These are phyloP conservation scores for Phylloporus sp. DNA, from an alignment of 768 basidiomycete genomes.

Conservation along the genomic window DNA sequence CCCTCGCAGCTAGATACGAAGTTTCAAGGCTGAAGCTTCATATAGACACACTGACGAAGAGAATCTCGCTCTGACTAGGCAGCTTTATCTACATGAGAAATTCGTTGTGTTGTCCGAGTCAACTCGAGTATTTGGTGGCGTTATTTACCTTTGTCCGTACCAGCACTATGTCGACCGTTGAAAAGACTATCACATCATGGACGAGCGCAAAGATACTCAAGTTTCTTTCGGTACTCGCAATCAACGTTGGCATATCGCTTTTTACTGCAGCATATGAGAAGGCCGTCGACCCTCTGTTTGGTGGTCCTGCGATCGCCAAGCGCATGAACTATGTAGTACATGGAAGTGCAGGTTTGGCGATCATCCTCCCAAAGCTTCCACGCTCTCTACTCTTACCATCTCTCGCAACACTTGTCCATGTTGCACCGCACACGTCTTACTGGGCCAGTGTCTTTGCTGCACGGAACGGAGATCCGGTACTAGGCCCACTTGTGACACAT, in stretches of 20 bases:
- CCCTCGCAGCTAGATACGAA: slow-evolving; percentile 57
- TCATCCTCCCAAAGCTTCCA: slow-evolving; percentile 29
- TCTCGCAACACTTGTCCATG: slow-evolving; percentile 38
- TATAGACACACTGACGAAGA: slow-evolving; percentile 46
- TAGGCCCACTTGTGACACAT: slow-evolving; percentile 61
- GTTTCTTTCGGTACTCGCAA: slow-evolving; percentile 25
- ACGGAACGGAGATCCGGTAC: slow-evolving; percentile 44
- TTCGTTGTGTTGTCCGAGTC: too few species aligned
- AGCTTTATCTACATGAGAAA: background rate
- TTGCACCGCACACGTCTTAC: slow-evolving; percentile 60
- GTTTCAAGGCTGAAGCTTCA: slow-evolving; percentile 50
- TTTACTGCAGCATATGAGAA: slow-evolving; percentile 59
- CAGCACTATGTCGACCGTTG: slow-evolving; percentile 4
- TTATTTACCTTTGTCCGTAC: background rate
- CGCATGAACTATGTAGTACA: slow-evolving; percentile 41
- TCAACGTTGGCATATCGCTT: slow-evolving; percentile 44
- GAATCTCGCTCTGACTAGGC: slow-evolving; percentile 16
- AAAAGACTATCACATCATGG: slow-evolving; percentile 7
- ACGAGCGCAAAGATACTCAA: slow-evolving; percentile 9
- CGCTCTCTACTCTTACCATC: slow-evolving; percentile 22
- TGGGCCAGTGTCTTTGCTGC: slow-evolving; percentile 60
- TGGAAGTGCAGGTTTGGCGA: slow-evolving; percentile 33
- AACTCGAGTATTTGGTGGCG: too few species aligned
- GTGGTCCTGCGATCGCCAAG: slow-evolving; percentile 47
- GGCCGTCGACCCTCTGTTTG: slow-evolving; percentile 66